Evolutionary conservation across 805 yeast species (phyloP).

Genomic region (Monosporozyma unispora): DNA sequence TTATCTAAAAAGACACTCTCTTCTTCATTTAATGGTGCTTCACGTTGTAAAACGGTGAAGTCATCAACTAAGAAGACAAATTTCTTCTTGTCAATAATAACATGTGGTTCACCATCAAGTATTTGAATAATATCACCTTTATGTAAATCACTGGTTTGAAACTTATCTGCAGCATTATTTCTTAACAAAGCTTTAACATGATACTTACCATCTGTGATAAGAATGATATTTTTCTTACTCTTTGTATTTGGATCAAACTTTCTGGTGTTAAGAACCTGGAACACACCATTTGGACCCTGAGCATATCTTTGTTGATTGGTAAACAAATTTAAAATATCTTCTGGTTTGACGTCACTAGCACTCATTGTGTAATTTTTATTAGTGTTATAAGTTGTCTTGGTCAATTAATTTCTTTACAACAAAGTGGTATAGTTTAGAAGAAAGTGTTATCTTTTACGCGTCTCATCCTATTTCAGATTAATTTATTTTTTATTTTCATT

Average conservation of each 20-base stretch:
- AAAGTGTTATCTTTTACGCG: slow-evolving; percentile 1
- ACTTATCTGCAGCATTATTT: slow-evolving; percentile 39
- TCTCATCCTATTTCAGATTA: neutral
- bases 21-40: slow-evolving; percentile 33
- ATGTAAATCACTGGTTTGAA: slow-evolving; percentile 39
- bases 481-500: neutral
- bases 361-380: slow-evolving; percentile 11
- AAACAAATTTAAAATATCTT: slow-evolving; percentile 24
- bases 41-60: slow-evolving; percentile 34
- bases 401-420: neutral
- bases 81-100: slow-evolving; percentile 34
- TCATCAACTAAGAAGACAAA: slow-evolving; percentile 41
- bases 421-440: neutral
- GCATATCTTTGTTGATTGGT: slow-evolving; percentile 24
- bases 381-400: neutral
- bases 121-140: slow-evolving; percentile 32
- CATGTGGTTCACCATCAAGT: slow-evolving; percentile 27
- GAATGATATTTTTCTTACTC: slow-evolving; percentile 26
- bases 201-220: slow-evolving; percentile 46
- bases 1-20: slow-evolving; percentile 41
- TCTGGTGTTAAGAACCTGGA: slow-evolving; percentile 26
- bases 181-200: slow-evolving; percentile 45
- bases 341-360: slow-evolving; percentile 13
- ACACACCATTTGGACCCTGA: slow-evolving; percentile 26
- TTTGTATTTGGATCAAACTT: slow-evolving; percentile 24